Evolutionary conservation across 2,329 filamentous ascomycete genomes (phyloP).

Genomic region (Alternaria brassicicola): DNA sequence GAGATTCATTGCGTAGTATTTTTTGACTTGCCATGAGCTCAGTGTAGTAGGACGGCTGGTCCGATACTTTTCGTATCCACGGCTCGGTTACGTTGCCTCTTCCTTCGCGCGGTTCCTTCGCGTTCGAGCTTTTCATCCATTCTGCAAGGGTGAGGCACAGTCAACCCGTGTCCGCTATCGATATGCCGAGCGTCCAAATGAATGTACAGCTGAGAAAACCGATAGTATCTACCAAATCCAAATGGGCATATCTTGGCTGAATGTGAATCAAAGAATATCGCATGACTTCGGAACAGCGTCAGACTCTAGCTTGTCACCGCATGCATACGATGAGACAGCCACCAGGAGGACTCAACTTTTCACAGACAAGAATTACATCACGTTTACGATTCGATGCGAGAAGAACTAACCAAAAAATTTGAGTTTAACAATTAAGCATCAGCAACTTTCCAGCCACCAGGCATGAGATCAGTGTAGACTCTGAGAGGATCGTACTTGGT

Average conservation of each 20-base stretch:
- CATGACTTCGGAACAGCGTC: rapidly evolving
- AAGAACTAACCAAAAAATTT: neutral
- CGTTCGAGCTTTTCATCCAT: neutral
- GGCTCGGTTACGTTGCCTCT: neutral
- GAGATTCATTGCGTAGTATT: neutral
- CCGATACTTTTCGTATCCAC: neutral
- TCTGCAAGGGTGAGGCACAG: neutral
- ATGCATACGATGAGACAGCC: too few species aligned
- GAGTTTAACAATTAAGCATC: neutral
- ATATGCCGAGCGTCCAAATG: neutral
- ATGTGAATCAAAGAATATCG: rapidly evolving
- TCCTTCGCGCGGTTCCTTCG: neutral
- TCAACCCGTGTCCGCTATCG: neutral
- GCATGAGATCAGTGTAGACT: conserved; percentile 33
- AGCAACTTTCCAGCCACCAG: conserved; percentile 30
- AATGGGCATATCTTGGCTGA: rapidly evolving
- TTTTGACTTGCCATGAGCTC: neutral
- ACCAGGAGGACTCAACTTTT: too few species aligned
- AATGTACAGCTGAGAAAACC: neutral
- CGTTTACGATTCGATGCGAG: neutral
- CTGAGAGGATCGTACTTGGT: conserved; percentile 39
- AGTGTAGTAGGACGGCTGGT: neutral
- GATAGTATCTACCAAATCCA: neutral
- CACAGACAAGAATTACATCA: neutral
- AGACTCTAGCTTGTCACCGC: neutral